phyloP scores from a whole-genome alignment of 192 early-diverging fungal species.

The Gryganskiella cystojenkinii region DNA sequence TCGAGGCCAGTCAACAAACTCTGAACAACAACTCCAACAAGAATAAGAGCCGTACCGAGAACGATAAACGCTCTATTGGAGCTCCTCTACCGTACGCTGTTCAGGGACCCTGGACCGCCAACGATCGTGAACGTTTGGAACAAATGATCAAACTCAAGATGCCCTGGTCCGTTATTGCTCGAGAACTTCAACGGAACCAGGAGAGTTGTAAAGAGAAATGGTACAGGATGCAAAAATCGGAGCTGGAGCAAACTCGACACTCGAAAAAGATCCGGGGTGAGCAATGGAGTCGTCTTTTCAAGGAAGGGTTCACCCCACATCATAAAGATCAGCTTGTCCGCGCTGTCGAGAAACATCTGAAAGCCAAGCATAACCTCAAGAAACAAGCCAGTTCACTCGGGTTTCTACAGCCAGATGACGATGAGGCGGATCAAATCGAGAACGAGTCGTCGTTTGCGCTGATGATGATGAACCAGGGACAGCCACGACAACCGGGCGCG shows the following conservation, averaged over 20 bases:
- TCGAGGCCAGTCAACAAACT: background rate
- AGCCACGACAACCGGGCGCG: background rate
- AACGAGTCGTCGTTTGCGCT: conserved; percentile 1
- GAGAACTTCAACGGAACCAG: conserved; percentile 29
- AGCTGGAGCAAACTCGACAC: background rate
- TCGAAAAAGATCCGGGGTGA: conserved; percentile 12
- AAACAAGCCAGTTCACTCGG: background rate
- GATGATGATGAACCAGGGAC: background rate
- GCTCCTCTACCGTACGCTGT: conserved; percentile 9
- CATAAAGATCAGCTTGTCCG: conserved; percentile 16
- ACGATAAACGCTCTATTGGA: background rate
- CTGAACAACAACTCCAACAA: background rate
- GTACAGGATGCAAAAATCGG: conserved; percentile 19
- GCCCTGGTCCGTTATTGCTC: conserved; percentile 26
- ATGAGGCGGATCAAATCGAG: background rate
- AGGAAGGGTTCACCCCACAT: conserved; percentile 30
- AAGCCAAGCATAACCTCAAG: background rate
- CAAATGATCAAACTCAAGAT: background rate
- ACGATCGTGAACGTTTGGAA: conserved; percentile 31
- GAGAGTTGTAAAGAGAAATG: conserved; percentile 46
- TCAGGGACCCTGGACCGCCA: conserved; percentile 36
- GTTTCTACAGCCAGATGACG: background rate
- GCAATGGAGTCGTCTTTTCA: conserved; percentile 17
- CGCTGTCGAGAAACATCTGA: conserved; percentile 29
- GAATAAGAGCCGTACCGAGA: background rate